These are phyloP conservation scores for Penicillium nordicum DNA, from an alignment of 2,329 filamentous ascomycete species.

Conservation along the genomic window DNA sequence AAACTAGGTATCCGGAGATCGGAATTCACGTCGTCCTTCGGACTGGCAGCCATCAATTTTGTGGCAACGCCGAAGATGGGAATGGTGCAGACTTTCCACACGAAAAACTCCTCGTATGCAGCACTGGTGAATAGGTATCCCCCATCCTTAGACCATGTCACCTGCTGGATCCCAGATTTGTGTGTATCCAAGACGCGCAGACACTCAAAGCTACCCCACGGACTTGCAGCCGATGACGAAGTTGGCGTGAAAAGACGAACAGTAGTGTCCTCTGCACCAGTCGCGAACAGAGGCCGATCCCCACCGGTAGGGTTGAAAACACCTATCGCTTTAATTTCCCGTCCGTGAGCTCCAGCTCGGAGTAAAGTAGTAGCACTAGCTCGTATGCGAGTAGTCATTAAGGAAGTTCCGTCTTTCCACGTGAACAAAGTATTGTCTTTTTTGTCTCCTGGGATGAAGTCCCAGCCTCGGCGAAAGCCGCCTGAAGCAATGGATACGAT, in stretches of 20 bases:
- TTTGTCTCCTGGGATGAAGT: slow-evolving; percentile 44
- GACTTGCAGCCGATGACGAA: slow-evolving; percentile 6
- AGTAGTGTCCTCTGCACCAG: slow-evolving; percentile 67
- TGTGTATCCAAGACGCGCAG: slow-evolving; percentile 70
- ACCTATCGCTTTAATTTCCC: slow-evolving; percentile 72
- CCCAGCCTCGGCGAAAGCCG: slow-evolving; percentile 76
- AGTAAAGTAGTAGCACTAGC: slow-evolving; percentile 49
- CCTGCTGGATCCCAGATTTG: slow-evolving; percentile 75
- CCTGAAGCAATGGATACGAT: slow-evolving; percentile 74
- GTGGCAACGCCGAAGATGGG: slow-evolving; percentile 54
- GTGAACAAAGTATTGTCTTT: slow-evolving; percentile 55
- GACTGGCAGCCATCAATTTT: slow-evolving; percentile 51
- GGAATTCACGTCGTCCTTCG: slow-evolving; percentile 47
- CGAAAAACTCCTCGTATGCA: slow-evolving; percentile 82
- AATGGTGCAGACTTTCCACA: slow-evolving; percentile 67
- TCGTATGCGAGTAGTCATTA: slow-evolving; percentile 46
- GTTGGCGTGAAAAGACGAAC: slow-evolving; percentile 63
- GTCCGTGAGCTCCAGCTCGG: slow-evolving; percentile 72
- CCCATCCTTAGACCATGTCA: slow-evolving; percentile 68
- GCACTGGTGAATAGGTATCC: slow-evolving; percentile 78
- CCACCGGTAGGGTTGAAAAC: slow-evolving; percentile 34
- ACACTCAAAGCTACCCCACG: slow-evolving; percentile 44
- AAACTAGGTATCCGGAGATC: slow-evolving; percentile 83
- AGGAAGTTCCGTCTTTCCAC: slow-evolving; percentile 67
- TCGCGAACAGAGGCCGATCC: slow-evolving; percentile 52